phyloP scores from a whole-genome alignment of 2,329 filamentous ascomycete species.

The Pestalotiopsis sp. region DNA sequence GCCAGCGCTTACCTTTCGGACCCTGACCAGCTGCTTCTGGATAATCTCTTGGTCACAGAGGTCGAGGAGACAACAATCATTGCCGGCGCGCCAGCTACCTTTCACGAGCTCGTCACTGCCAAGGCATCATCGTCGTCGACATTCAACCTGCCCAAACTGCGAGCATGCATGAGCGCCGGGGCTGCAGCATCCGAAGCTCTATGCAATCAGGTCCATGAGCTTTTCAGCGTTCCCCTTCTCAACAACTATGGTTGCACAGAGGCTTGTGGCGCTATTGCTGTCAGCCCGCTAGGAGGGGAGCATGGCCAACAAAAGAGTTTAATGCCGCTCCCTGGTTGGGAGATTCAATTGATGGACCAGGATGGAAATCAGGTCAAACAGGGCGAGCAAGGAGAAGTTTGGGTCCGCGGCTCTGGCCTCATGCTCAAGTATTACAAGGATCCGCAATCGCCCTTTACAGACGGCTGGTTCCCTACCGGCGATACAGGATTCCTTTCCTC shows the following conservation, averaged over 20 bases:
- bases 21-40: not conserved
- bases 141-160: not conserved
- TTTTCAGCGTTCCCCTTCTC: not conserved
- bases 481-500: conserved; percentile 1
- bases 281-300: not conserved
- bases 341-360: conserved; percentile 10
- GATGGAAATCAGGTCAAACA: conserved; percentile 1
- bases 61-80: conserved; percentile 4
- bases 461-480: conserved; percentile 9
- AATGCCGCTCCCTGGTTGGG: conserved; percentile 1
- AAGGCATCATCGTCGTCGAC: not conserved
- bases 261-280: conserved; percentile 7
- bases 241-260: conserved; percentile 9
- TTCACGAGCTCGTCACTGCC: conserved; percentile 2
- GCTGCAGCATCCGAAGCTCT: not conserved
- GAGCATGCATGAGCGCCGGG: conserved; percentile 7
- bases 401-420: conserved; percentile 5
- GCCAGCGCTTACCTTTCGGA: conserved; percentile 9
- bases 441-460: not conserved
- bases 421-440: conserved; percentile 8
- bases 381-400: conserved; percentile 6
- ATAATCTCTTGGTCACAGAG: conserved; percentile 1
- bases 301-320: not conserved
- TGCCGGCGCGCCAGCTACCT: conserved; percentile 3
- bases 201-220: conserved; percentile 3